Base-by-base conservation (phyloP, 2,329 filamentous ascomycete genomes). In the Podosphaera leucotricha region DNA sequence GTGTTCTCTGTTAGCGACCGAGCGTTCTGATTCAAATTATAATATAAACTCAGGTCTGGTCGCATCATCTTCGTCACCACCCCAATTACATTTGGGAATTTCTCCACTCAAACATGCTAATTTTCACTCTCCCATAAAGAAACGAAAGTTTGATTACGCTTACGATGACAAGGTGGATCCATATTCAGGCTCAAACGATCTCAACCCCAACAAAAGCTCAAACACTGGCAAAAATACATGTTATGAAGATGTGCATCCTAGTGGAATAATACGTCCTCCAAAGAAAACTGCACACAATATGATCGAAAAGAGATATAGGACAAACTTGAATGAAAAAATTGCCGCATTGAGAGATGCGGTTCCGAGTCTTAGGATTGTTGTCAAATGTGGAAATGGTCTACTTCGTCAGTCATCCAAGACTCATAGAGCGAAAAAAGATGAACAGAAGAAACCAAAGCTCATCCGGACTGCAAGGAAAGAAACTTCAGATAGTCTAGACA, bases 321-420 rank as follows among this genome's bases (percentile, higher is more conserved):
- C 77, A 43, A 87, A 87, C 55, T 66, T 87, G 46, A 86, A 86
- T 57, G 80, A 85, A 56, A 86, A 85, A 62, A 86, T 87, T 53
- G 69, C 78, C 16, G 77, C 79, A 43, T 63, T 86, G 38, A 68
- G 79, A 48, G 79, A 85, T 55, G 77, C 77, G 42, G 78, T 87
- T 0, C 77, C 77, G 1, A 75, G 70, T 53, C 61, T 81, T n/a
- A 66, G 76, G 24, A 66, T 69, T 33, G 28, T 33, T 33, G 28
- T 33, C 13, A 33, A 11, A n/a, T 33, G 28, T 33, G 28, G 28
- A 11, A n/a, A 11, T n/a, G 28, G 28, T 11, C 21, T 26, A 24
- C 5, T 41, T 26, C 38, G 24, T n/a, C 20, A 41, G n/a, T 11
- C 11, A 16, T 24, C 20, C 8, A 26, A 26, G 26, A 41, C 10